Percentiles rank a stretch among this genome's conserved stretches.
Evolutionary conservation across 257 asterid genomes (phyloP).

Genomic region (Fraxinus pennsylvanica): DNA sequence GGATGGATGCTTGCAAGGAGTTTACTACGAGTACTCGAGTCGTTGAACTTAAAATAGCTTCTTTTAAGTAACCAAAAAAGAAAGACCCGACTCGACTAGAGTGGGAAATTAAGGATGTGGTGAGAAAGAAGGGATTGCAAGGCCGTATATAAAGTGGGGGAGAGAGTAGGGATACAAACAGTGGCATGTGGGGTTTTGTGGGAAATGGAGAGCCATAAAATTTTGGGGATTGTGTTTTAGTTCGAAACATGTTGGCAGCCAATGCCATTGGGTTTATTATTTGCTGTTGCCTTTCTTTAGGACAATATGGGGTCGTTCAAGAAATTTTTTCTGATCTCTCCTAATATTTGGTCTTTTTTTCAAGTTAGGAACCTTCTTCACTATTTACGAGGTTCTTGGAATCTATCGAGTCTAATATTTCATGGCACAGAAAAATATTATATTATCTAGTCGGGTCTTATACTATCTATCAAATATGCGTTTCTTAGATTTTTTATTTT

Average conservation of each 20-base stretch:
- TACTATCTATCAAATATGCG: too few relatives aligned
- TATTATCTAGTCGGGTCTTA: too few relatives aligned
- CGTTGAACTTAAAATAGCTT: neutral
- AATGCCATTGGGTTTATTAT: constrained; percentile 40
- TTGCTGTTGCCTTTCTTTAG: constrained; percentile 40
- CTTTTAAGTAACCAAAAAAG: neutral
- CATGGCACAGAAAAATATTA: too few relatives aligned
- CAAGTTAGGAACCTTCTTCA: constrained; percentile 26
- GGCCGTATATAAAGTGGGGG: neutral
- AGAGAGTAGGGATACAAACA: constrained; percentile 19
- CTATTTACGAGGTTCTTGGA: constrained; percentile 17
- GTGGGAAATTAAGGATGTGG: constrained; percentile 24
- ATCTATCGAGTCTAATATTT: neutral
- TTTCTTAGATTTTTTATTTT: too few relatives aligned
- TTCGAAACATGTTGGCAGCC: constrained; percentile 41
- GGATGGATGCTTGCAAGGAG: neutral
- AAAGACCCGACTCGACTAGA: neutral
- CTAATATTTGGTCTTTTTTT: constrained; percentile 10
- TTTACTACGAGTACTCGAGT: neutral
- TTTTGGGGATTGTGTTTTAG: constrained; percentile 40
- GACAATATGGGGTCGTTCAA: constrained; percentile 51
- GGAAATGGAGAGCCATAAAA: constrained; percentile 53
- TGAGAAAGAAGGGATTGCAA: constrained; percentile 31
- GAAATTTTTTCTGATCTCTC: neutral
- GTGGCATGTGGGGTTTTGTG: constrained; percentile 66